These are phyloP conservation scores for Ciborinia camelliae DNA, from an alignment of 2,329 filamentous ascomycete genomes.

Conservation along the genomic window DNA sequence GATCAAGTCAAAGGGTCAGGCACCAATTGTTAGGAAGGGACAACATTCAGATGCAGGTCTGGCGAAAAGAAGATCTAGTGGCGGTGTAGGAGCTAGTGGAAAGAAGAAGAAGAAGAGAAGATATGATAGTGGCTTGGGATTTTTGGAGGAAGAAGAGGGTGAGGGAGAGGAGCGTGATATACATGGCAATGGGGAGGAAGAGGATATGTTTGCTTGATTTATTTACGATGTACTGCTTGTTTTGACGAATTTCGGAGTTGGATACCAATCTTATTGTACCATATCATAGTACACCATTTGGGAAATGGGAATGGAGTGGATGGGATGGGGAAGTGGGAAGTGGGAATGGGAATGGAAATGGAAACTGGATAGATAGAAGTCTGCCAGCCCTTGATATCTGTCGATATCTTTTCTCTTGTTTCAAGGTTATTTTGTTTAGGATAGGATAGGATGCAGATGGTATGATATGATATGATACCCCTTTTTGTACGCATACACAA, in stretches of 20 bases:
- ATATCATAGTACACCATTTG: not conserved
- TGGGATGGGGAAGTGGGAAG: too few relatives aligned
- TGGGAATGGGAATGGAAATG: too few relatives aligned
- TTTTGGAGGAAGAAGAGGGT: conserved; percentile 52
- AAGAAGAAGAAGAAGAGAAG: conserved; percentile 42
- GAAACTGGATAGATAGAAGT: too few relatives aligned
- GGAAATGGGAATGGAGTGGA: not conserved
- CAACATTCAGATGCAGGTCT: conserved; percentile 27
- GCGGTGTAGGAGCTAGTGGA: conserved; percentile 38
- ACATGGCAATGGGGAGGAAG: not conserved
- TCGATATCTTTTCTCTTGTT: not conserved
- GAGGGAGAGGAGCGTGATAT: not conserved
- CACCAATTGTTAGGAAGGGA: conserved; percentile 24
- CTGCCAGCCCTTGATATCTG: not conserved
- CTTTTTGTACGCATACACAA: not conserved
- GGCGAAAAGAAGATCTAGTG: conserved; percentile 29
- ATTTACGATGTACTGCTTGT: not conserved
- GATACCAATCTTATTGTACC: conserved; percentile 1
- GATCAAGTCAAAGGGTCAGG: not conserved
- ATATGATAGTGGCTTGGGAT: conserved; percentile 54
- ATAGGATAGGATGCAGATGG: not conserved
- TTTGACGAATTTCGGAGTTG: not conserved
- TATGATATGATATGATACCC: not conserved
- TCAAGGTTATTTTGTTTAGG: not conserved
- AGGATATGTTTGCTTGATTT: not conserved